phyloP scores from a whole-genome alignment of 345 rosid genomes.

The Cardiospermum halicacabum region DNA sequence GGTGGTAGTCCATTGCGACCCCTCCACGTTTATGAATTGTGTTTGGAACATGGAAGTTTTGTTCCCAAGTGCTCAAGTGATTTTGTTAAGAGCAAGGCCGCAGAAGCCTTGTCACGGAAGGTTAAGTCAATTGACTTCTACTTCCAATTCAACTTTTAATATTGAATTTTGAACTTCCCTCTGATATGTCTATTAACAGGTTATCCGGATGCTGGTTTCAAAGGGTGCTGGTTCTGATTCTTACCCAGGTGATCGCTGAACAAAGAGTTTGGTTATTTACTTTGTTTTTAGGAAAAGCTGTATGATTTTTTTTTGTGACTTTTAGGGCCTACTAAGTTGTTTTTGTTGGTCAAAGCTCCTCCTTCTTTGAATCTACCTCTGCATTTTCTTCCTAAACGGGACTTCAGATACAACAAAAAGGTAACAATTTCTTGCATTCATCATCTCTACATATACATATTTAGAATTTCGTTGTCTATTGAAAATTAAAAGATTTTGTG shows the following conservation, averaged over 20 bases:
- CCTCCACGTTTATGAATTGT: conserved; percentile 52
- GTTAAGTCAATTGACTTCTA: conserved; percentile 25
- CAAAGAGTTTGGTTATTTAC: conserved; percentile 1
- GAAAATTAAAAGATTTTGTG: no score
- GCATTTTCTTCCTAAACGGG: conserved; percentile 95
- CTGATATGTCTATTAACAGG: conserved; percentile 33
- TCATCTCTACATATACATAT: not conserved
- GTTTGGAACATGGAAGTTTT: conserved; percentile 36
- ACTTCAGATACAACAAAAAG: conserved; percentile 81
- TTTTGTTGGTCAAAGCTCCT: conserved; percentile 77
- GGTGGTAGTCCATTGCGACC: conserved; percentile 83
- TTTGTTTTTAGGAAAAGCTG: conserved; percentile 6
- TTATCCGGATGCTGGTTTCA: conserved; percentile 67
- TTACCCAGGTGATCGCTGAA: conserved; percentile 58
- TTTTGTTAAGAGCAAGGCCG: conserved; percentile 53
- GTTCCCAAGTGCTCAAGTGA: conserved; percentile 27
- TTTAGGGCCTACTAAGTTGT: conserved; percentile 72
- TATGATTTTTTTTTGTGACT: conserved; percentile 3
- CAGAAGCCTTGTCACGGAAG: conserved; percentile 78
- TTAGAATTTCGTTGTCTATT: not conserved
- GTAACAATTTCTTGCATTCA: conserved; percentile 24
- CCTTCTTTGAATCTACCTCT: conserved; percentile 59
- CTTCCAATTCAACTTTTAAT: not conserved
- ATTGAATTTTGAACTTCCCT: not conserved
- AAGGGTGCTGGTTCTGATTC: conserved; percentile 74